A percentile compares a stretch with the other conserved stretches of the same genome.
These are phyloP conservation scores for Xenoacremonium recifei DNA, from an alignment of 2,329 filamentous ascomycete species.

Conservation along the genomic window DNA sequence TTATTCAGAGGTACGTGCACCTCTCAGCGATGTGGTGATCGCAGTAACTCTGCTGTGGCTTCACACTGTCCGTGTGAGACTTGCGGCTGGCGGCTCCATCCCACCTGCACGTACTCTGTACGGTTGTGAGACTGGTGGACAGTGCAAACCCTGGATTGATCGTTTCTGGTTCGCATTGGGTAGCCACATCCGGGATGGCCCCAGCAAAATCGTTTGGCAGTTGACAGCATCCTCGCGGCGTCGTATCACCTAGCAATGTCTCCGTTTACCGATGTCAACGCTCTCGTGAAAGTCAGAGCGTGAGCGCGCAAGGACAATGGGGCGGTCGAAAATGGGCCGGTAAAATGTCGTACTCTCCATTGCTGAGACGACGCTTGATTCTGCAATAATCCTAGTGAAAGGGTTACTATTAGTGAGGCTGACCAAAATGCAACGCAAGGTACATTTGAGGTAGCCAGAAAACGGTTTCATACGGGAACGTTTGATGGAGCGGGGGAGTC, in stretches of 20 bases:
- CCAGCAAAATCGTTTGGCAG: constrained; percentile 19
- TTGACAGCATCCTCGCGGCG: constrained; percentile 4
- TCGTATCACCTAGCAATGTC: constrained; percentile 11
- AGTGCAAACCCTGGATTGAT: constrained; percentile 11
- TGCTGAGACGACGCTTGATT: neutral
- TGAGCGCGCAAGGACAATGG: neutral
- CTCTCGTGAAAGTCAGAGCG: neutral
- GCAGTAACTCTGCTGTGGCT: too few relatives aligned
- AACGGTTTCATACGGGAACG: constrained; percentile 1
- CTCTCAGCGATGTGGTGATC: too few relatives aligned
- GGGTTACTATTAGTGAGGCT: neutral
- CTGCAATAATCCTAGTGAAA: neutral
- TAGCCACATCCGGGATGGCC: too few relatives aligned
- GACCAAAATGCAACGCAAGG: neutral
- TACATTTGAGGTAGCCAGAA: neutral
- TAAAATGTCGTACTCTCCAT: neutral
- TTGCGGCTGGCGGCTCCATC: too few relatives aligned
- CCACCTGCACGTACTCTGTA: too few relatives aligned
- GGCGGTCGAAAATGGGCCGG: neutral
- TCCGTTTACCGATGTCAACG: neutral
- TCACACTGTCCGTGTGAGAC: too few relatives aligned
- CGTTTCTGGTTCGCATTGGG: constrained; percentile 8
- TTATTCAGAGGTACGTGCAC: too few relatives aligned
- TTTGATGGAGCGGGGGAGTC: neutral
- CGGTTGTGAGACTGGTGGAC: constrained; percentile 13